Evolutionary conservation across 1,139 yeast species (phyloP).

Genomic region (Sugiyamaella grinbergsii): DNA sequence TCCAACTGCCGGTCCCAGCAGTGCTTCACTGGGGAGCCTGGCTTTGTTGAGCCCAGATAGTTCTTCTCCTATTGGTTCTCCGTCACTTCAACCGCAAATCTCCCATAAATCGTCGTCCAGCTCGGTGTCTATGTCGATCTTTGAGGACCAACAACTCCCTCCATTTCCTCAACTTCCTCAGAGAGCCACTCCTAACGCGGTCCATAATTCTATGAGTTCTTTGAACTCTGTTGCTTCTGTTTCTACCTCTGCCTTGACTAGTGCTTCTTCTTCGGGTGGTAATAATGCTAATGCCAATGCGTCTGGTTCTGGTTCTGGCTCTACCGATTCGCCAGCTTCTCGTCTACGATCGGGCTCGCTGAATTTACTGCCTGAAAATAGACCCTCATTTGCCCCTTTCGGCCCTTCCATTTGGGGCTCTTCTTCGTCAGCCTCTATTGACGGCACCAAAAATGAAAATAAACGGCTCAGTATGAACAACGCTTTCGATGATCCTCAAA

Average conservation of each 20-base stretch:
- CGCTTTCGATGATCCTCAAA: constrained; percentile 17
- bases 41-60: constrained; percentile 40
- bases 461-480: constrained; percentile 6
- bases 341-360: constrained; percentile 42
- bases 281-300: constrained; percentile 20
- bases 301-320: constrained; percentile 8
- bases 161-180: constrained; percentile 11
- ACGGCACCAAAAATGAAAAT: background rate
- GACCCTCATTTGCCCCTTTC: constrained; percentile 39
- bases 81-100: constrained; percentile 22
- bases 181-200: background rate
- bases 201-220: constrained; percentile 15
- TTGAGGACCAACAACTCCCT: constrained; percentile 10
- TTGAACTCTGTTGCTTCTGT: constrained; percentile 22
- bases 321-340: constrained; percentile 23
- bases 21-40: constrained; percentile 37
- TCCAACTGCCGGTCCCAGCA: constrained; percentile 23
- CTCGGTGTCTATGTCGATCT: constrained; percentile 10
- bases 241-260: constrained; percentile 23
- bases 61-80: constrained; percentile 31
- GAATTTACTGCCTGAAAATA: constrained; percentile 38
- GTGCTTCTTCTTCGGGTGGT: constrained; percentile 21
- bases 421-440: constrained; percentile 16
- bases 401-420: constrained; percentile 40
- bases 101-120: constrained; percentile 23